These are phyloP conservation scores for Lophium mytilinum DNA, from an alignment of 495 filamentous ascomycete genomes.

Conservation along the genomic window DNA sequence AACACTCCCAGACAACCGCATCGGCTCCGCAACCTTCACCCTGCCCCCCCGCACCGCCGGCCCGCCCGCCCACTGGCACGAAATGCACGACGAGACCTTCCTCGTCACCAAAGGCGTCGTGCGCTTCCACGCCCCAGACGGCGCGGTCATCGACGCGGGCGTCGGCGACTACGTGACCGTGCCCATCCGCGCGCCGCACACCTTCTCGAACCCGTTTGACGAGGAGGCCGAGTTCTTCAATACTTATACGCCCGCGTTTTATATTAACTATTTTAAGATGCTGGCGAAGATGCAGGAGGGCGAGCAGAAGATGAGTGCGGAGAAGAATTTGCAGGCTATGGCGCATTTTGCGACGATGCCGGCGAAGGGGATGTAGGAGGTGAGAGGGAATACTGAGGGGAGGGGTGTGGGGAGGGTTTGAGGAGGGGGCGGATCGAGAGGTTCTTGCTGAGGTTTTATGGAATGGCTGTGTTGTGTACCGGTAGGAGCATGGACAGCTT, in stretches of 20 bases:
- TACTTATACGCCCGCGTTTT: constrained; percentile 46
- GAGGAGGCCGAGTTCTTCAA: constrained; percentile 49
- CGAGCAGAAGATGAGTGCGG: constrained; percentile 31
- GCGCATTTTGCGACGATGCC: constrained; percentile 39
- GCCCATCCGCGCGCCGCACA: constrained; percentile 43
- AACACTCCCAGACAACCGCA: constrained; percentile 36
- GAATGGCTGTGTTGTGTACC: too few relatives aligned
- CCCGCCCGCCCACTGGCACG: constrained; percentile 40
- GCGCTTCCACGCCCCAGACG: constrained; percentile 39
- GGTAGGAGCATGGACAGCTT: too few relatives aligned
- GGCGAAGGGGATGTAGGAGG: constrained; percentile 25
- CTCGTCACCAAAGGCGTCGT: constrained; percentile 42
- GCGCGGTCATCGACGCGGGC: constrained; percentile 37
- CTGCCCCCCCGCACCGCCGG: constrained; percentile 41
- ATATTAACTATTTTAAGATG: constrained; percentile 46
- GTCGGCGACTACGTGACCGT: constrained; percentile 46
- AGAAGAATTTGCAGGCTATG: constrained; percentile 38
- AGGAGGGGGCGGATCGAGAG: too few relatives aligned
- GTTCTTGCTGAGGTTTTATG: too few relatives aligned
- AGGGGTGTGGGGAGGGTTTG: constrained; percentile 1
- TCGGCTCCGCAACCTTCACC: constrained; percentile 41
- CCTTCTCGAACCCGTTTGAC: constrained; percentile 47
- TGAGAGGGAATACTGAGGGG: not conserved
- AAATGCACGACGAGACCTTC: constrained; percentile 51
- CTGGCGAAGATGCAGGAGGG: constrained; percentile 29